Evolutionary conservation across 192 early-diverging fungal species (phyloP), one percentile per base, ranked within the genome.

Genomic region (Podochytrium sp.): DNA sequence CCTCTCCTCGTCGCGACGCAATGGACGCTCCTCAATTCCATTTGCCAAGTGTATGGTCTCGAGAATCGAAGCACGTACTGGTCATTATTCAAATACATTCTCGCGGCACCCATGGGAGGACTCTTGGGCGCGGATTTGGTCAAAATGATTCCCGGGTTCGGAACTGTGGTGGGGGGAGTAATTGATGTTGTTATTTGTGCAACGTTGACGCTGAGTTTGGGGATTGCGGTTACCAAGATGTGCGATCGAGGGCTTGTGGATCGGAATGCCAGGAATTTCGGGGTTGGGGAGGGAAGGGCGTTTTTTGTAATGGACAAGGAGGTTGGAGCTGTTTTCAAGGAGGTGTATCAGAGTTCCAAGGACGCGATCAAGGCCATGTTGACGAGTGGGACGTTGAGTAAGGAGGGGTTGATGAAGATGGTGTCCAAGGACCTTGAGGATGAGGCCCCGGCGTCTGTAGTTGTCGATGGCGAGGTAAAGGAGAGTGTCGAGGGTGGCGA

Each of bases 101-200:
- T 69, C 50, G 66, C 66, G 23, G 40, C 66, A 25, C 66, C 66
- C 25, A 10, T 69, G 10, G 32, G 29, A 12, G 66, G 66, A 7
- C 32, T 69, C 27, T 33, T 69, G 20, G 66, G 66, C 20, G 66
- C 66, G 3, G 66, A 69, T 39, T 12, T 69, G 51, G 7, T 69
- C 29, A 69, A 69, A 35, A 30, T 69, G 47, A 55, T 69, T 37
- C 66, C 66, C 20, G 66, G 66, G n/a, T 20, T 69, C 25, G 66
- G 66, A 20, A 69, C 66, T 12, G 52, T 69, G 5, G 66, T 55
- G 2, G 66, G 66, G 1, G 66, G 66, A 5, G 52, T 69, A 4
- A 34, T 55, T 37, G 66, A 69, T 25, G 66, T 69, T n/a, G 52
- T 69, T 20, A 69, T 69, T 39, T 55, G 66, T 20, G 66, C 51